Evolutionary conservation across 176 grass and related monocot genomes (phyloP), one percentile per base, ranked within the genome.

Genomic region (Chloris gayana): DNA sequence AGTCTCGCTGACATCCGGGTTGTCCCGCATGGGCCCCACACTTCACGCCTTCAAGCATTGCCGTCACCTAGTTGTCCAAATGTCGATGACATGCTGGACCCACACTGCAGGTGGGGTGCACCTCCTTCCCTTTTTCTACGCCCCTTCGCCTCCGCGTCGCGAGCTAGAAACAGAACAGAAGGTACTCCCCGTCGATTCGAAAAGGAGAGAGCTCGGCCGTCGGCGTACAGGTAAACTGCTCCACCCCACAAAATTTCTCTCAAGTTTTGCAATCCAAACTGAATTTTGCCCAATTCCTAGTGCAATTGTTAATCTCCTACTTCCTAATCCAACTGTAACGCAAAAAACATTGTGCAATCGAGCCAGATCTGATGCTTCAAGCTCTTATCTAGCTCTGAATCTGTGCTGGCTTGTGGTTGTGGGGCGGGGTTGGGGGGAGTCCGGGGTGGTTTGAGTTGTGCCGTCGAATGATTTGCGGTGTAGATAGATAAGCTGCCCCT

Each of bases 401-500:
- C 63, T 39, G 50, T 37, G 71, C 38, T 75, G 15, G 64, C 81
- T 86, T 69, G 35, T 59, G 10, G 68, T 0, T 8, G 18, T 37
- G 29, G 67, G 0, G 4, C 7, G 2, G 1, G 7, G 9, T 72
- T 41, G 9, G 19, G 4, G 46, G 60, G 64, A 22, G 14, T 75
- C 49, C 14, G 38, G 69, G 62, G 54, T 72, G 71, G 68, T 19
- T 17, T 12, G 41, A 44, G 47, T 18, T 15, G 47, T 73, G 39
- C 29, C 21, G 37, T 56, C 38, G 78, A 59, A 69, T 70, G 34
- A 34, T 46, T 81, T n/a, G 17, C 63, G 56, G 31, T 76, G 64
- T 6, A 81, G 78, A 76, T 81, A 63, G 85, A 81, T 86, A 69
- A 77, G 69, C 22, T 85, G 22, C 59, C 30, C 30, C 34, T 74